These are phyloP conservation scores for Lasiodiplodia sp. DNA, from an alignment of 2,329 filamentous ascomycete species.

Conservation along the genomic window DNA sequence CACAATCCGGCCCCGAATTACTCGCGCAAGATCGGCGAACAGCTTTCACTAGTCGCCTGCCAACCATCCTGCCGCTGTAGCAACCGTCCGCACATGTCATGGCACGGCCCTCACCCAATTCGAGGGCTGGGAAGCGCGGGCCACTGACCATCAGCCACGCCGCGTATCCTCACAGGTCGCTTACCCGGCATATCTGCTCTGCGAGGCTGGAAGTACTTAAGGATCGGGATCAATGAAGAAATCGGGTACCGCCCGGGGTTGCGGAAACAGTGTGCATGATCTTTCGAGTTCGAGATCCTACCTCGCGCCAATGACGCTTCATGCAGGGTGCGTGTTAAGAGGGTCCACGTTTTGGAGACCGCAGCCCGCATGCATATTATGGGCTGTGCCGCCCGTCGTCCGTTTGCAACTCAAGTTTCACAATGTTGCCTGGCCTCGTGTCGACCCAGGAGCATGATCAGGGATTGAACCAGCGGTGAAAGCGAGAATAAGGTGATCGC, in stretches of 20 bases:
- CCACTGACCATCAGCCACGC: conserved; percentile 24
- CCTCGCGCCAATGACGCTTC: conserved; percentile 1
- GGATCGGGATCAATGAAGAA: conserved; percentile 17
- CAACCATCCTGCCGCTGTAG: conserved; percentile 10
- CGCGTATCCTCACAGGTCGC: conserved; percentile 10
- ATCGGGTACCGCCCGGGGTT: conserved; percentile 7
- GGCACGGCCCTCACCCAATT: conserved; percentile 15
- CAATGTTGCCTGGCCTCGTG: not conserved
- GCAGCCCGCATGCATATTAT: conserved; percentile 18
- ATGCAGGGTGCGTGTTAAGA: not conserved
- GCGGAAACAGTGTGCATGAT: not conserved
- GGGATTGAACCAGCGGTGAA: conserved; percentile 9
- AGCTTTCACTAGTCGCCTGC: conserved; percentile 5
- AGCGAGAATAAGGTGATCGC: conserved; percentile 9
- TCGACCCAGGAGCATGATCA: not conserved
- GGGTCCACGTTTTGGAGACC: not conserved
- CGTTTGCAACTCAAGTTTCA: conserved; percentile 12
- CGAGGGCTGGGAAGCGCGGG: conserved; percentile 12
- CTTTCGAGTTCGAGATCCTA: not conserved
- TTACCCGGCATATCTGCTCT: not conserved
- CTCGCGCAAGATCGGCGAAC: conserved; percentile 20
- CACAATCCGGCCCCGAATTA: conserved; percentile 13
- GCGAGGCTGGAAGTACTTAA: conserved; percentile 1
- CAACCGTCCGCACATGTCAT: conserved; percentile 13
- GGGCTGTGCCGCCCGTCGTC: not conserved